These are phyloP conservation scores for Penicillium roqueforti DNA, from an alignment of 495 filamentous ascomycete genomes.

Conservation along the genomic window DNA sequence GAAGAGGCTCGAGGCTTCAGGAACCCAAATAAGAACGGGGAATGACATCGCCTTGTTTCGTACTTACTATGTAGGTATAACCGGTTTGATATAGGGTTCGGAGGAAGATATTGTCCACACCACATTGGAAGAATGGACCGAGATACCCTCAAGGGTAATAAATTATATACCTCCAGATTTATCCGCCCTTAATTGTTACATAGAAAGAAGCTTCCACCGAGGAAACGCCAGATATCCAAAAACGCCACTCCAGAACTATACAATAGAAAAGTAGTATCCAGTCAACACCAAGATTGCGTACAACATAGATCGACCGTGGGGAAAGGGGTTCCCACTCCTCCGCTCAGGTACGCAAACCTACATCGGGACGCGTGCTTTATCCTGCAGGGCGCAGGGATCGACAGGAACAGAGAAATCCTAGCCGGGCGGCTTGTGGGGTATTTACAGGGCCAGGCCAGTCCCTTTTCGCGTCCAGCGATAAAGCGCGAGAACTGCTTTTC, in stretches of 20 bases:
- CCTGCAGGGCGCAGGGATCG: conserved; percentile 1
- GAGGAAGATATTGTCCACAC: not conserved
- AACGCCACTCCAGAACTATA: not conserved
- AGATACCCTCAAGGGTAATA: not conserved
- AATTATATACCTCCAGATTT: too few species aligned
- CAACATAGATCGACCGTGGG: not conserved
- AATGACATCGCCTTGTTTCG: not conserved
- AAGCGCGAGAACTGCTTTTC: conserved; percentile 66
- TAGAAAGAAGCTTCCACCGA: not conserved
- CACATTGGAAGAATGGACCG: not conserved
- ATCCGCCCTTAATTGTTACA: not conserved
- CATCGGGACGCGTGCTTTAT: not conserved
- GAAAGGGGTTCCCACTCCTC: not conserved
- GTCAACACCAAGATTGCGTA: not conserved
- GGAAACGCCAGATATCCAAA: not conserved
- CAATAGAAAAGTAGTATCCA: not conserved
- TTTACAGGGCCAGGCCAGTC: conserved; percentile 65
- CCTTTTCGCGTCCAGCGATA: conserved; percentile 81
- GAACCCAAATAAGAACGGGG: not conserved
- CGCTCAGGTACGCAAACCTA: not conserved
- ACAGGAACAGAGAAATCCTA: conserved; percentile 3
- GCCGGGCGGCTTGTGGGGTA: not conserved
- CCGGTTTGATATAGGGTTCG: not conserved
- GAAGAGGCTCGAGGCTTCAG: not conserved
- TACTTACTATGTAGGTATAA: not conserved